These are phyloP conservation scores for Phialophora chinensis DNA, from an alignment of 2,329 filamentous ascomycete genomes.

Conservation along the genomic window DNA sequence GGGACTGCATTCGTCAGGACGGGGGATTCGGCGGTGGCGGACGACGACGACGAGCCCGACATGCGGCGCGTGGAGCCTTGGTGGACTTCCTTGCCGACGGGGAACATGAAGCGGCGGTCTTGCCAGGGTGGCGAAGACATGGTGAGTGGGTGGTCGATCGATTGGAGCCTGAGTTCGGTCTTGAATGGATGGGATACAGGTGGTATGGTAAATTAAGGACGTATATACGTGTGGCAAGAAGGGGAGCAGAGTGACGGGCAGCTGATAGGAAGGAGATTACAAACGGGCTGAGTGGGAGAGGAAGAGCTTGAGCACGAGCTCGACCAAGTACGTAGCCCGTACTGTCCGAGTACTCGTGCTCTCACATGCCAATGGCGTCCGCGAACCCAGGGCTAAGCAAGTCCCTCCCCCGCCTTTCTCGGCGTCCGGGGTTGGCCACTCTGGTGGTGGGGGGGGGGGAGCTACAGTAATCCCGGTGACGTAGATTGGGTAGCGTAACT, in stretches of 20 bases:
- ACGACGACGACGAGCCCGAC: constrained; percentile 18
- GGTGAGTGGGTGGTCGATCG: background rate
- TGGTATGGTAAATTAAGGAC: background rate
- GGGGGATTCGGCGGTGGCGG: constrained; percentile 5
- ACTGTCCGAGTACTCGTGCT: background rate
- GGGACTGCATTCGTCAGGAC: constrained; percentile 9
- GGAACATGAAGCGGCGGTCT: constrained; percentile 38
- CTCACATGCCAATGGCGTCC: background rate
- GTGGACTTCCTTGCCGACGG: constrained; percentile 30
- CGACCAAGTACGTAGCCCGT: background rate
- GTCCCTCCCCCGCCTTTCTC: constrained; percentile 13
- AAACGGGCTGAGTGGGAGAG: background rate
- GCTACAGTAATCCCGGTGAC: background rate
- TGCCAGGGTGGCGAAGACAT: constrained; percentile 30
- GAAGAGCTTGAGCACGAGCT: background rate
- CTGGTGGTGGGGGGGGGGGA: background rate
- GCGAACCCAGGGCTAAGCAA: background rate
- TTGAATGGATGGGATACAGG: background rate
- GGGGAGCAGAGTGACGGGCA: background rate
- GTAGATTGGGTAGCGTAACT: too few relatives aligned
- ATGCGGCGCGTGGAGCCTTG: constrained; percentile 27
- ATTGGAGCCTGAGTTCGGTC: background rate
- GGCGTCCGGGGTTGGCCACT: constrained; percentile 8
- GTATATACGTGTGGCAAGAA: background rate
- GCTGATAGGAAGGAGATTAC: background rate